phyloP scores from a whole-genome alignment of 805 yeast species.

The Lachancea lanzarotensis region DNA sequence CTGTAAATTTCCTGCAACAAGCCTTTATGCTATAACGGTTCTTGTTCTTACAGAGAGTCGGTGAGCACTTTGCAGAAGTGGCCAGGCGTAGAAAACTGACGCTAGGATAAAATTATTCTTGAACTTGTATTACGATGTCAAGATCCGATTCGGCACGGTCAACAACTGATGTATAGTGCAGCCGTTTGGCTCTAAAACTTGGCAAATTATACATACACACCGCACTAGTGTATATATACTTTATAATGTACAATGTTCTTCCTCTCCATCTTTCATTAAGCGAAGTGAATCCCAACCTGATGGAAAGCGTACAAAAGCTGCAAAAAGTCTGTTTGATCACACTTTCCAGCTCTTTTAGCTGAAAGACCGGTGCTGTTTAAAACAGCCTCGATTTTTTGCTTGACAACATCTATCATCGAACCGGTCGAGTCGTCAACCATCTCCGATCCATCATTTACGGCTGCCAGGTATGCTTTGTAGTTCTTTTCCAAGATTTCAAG shows the following conservation, averaged over 20 bases:
- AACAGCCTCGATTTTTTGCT: constrained; percentile 65
- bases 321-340: constrained; percentile 92
- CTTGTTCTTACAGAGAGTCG: no score
- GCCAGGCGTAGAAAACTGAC: no score
- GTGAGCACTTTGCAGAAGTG: no score
- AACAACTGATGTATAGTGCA: no score
- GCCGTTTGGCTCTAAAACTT: no score
- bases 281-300: constrained; percentile 91
- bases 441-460: constrained; percentile 38
- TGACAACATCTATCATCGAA: constrained; percentile 42
- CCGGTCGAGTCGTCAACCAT: constrained; percentile 40
- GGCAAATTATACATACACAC: neutral
- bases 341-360: constrained; percentile 85
- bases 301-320: constrained; percentile 85
- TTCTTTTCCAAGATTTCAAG: constrained; percentile 79
- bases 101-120: no score
- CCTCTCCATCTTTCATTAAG: constrained; percentile 35
- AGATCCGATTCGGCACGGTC: no score
- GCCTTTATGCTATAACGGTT: no score
- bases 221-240: neutral
- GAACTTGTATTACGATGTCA: no score
- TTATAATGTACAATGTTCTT: neutral
- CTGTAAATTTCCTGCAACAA: no score
- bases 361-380: constrained; percentile 71
- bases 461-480: constrained; percentile 67